Evolutionary conservation across 495 filamentous ascomycete genomes (phyloP).

Genomic region (Xylona heveae): DNA sequence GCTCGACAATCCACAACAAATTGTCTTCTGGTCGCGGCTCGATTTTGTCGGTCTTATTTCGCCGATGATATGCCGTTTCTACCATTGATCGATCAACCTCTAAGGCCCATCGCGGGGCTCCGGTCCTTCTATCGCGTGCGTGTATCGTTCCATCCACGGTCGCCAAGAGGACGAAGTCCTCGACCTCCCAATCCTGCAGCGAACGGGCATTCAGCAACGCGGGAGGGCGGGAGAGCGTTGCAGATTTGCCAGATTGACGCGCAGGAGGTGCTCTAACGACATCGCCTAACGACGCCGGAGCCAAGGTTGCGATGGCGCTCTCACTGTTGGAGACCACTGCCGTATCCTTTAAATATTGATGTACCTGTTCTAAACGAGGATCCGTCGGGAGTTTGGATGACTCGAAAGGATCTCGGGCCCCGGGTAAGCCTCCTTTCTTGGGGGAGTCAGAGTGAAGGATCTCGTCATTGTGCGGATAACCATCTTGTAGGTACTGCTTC

Average conservation of each 20-base stretch:
- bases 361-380: too few species aligned
- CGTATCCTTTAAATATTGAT: conserved; percentile 20
- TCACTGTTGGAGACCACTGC: conserved; percentile 41
- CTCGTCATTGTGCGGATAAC: conserved; percentile 12
- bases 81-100: conserved; percentile 71
- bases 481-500: conserved; percentile 26
- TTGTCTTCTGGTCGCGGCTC: conserved; percentile 42
- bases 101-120: conserved; percentile 62
- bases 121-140: conserved; percentile 76
- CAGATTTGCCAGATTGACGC: conserved; percentile 35
- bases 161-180: conserved; percentile 98
- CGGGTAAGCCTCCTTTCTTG: conserved; percentile 6
- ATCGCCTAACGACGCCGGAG: conserved; percentile 52
- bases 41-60: conserved; percentile 39
- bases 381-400: too few species aligned
- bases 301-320: conserved; percentile 85
- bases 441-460: conserved; percentile 13
- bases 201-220: conserved; percentile 78
- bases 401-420: too few species aligned
- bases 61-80: conserved; percentile 64
- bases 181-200: conserved; percentile 96
- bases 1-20: conserved; percentile 93
- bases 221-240: conserved; percentile 45
- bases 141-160: conserved; percentile 95
- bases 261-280: conserved; percentile 70